Conservation (phyloP, 495 filamentous ascomycete species). For the Tuber umbilicatum region DNA sequence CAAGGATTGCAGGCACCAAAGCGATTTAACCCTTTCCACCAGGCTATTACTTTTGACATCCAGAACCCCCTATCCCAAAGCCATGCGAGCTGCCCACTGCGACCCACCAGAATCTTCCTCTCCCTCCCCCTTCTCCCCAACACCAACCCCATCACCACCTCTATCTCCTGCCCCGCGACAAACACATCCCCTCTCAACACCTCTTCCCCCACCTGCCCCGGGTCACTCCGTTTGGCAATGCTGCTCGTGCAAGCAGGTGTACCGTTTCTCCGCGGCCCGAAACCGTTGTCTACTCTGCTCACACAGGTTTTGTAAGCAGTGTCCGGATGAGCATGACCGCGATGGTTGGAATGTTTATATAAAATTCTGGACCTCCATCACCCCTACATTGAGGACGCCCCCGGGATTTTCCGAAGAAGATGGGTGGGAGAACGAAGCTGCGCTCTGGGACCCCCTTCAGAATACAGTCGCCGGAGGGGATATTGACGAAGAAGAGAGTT, state of each 20-base stretch:
- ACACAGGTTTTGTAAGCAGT: slow-evolving; percentile 37
- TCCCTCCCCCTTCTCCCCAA: not conserved
- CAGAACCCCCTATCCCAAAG: not conserved
- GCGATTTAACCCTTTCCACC: not conserved
- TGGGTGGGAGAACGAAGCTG: slow-evolving; percentile 4
- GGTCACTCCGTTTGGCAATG: slow-evolving; percentile 38
- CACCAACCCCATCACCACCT: slow-evolving; percentile 9
- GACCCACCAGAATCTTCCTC: slow-evolving; percentile 12
- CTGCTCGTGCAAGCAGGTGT: slow-evolving; percentile 26
- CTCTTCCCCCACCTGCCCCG: not conserved
- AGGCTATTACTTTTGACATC: not conserved
- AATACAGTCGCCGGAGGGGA: not conserved
- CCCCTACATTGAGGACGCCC: not conserved
- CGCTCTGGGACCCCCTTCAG: not conserved
- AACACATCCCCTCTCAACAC: not conserved
- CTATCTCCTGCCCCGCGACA: not conserved
- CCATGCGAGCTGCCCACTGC: not conserved
- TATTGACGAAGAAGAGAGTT: not conserved
- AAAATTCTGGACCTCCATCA: slow-evolving; percentile 21
- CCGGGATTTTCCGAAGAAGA: not conserved
- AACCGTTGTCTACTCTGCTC: slow-evolving; percentile 40
- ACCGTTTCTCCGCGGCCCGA: slow-evolving; percentile 34
- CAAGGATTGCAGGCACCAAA: not conserved
- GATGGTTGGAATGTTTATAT: slow-evolving; percentile 30
- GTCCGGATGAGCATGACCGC: slow-evolving; percentile 34